Evolutionary conservation across 176 grass and related monocot species (phyloP), one percentile per base, ranked within the genome.

Genomic region (Alloteropsis semialata): DNA sequence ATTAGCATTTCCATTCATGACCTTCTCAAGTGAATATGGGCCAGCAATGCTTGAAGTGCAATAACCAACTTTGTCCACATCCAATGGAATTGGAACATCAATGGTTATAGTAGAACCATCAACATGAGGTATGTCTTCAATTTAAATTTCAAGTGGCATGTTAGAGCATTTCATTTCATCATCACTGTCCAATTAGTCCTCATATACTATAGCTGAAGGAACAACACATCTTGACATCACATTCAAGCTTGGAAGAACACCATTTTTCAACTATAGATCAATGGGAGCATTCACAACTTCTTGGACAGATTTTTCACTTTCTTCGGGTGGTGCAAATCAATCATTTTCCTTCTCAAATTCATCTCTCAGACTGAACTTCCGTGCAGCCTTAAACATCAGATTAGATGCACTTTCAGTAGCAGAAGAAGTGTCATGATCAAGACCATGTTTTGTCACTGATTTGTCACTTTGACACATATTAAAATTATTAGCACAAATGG

Each of bases 381-480:
- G 11, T 25, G 1, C 27, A 6, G 0, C 0, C 5, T 61, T 61
- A 12, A 6, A 13, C 16, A 30, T 61, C 27, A 61, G 27, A 61
- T 61, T 61, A 61, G 3, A 16, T 7, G 1, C 0, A 2, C 0
- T 5, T 61, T 16, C 51, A 54, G 22, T 22, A 54, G 10, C 0
- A 24, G 22, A 56, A 11, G 2, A 10, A 6, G 22, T 56, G 6
- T 3, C 22, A 56, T 2, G 0, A 2, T 56, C 3, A 0, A 15
- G 0, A 61, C 30, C 27, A 2, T 6, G 2, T 30, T 16, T 15
- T 17, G 58, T 1, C 58, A 30, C 5, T 7, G 5, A 61, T 6
- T 30, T 2, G 1, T 0, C 24, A 15, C 13, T 1, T 2, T 16
- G 5, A 1, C 30, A 27, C 27, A 61, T 29, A 30, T 0, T 0